Percentiles rank a stretch among this genome's conserved stretches.
phyloP scores from a whole-genome alignment of 2,329 filamentous ascomycete species.

The Pestalotiopsis fici region DNA sequence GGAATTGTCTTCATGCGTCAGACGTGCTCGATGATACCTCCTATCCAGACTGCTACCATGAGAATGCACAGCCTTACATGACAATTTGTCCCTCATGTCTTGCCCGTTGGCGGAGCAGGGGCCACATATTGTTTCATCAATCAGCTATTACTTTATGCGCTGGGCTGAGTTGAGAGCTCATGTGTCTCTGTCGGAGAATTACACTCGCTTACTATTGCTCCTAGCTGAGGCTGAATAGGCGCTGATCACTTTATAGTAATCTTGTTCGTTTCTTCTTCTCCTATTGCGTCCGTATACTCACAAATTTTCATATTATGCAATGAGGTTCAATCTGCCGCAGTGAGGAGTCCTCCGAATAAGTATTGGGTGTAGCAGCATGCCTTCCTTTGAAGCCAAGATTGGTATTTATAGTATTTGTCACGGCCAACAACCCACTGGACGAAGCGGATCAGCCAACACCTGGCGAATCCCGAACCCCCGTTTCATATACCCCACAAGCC shows the following conservation, averaged over 20 bases:
- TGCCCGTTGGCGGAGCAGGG: not conserved
- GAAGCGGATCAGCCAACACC: not conserved
- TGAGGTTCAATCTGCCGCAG: not conserved
- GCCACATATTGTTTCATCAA: not conserved
- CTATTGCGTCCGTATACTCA: not conserved
- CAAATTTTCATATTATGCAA: not conserved
- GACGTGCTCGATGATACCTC: too few species aligned
- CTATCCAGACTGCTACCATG: not conserved
- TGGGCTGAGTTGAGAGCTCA: not conserved
- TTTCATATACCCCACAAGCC: not conserved
- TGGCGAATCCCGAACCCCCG: not conserved
- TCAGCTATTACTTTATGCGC: not conserved
- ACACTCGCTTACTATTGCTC: not conserved
- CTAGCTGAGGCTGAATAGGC: not conserved
- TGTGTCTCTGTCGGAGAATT: not conserved
- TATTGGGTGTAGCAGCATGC: not conserved
- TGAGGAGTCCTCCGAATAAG: not conserved
- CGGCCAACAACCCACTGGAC: not conserved
- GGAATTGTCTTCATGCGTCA: too few species aligned
- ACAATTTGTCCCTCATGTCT: not conserved
- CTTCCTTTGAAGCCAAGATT: not conserved
- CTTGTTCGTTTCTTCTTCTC: not conserved
- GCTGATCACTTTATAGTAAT: not conserved
- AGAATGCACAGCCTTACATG: not conserved
- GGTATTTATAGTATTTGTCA: not conserved